Percentiles rank a stretch among this genome's conserved stretches.
These are phyloP conservation scores for Trichoderma cornu-damae DNA, from an alignment of 2,329 filamentous ascomycete species.

Conservation along the genomic window DNA sequence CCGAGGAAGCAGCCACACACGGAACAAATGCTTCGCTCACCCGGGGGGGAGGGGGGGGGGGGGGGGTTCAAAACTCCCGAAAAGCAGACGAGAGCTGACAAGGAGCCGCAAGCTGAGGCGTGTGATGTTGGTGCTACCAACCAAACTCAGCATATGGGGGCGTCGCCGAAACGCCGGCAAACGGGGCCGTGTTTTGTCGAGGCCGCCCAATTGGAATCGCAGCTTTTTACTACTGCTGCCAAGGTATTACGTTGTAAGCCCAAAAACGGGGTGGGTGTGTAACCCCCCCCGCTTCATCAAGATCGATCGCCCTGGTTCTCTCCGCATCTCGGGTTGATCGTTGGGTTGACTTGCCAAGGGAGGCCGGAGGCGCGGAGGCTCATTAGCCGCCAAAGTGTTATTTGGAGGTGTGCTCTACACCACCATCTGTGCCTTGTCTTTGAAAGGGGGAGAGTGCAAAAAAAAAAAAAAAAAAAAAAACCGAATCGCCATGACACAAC, in stretches of 20 bases:
- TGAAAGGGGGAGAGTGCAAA: not conserved
- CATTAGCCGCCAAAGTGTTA: not conserved
- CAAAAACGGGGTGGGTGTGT: not conserved
- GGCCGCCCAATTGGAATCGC: not conserved
- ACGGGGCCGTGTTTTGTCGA: not conserved
- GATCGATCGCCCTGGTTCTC: constrained; percentile 9
- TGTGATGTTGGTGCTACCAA: not conserved
- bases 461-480: not conserved
- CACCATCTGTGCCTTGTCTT: not conserved
- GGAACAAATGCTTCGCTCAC: not conserved
- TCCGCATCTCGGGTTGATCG: constrained; percentile 10
- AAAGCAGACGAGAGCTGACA: not conserved
- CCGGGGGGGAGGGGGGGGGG: too few relatives aligned
- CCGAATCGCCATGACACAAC: constrained; percentile 12
- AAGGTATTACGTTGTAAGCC: too few relatives aligned
- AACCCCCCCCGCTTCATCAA: constrained; percentile 7
- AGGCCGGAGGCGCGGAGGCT: not conserved
- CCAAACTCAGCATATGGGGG: not conserved
- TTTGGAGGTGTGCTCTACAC: not conserved
- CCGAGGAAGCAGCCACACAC: not conserved
- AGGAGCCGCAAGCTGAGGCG: not conserved
- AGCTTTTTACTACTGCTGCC: too few relatives aligned
- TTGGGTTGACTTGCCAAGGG: not conserved
- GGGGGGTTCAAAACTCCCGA: not conserved
- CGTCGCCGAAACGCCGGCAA: not conserved